These are phyloP conservation scores for Verticillium dahliae DNA, from an alignment of 2,329 filamentous ascomycete genomes.

Conservation along the genomic window DNA sequence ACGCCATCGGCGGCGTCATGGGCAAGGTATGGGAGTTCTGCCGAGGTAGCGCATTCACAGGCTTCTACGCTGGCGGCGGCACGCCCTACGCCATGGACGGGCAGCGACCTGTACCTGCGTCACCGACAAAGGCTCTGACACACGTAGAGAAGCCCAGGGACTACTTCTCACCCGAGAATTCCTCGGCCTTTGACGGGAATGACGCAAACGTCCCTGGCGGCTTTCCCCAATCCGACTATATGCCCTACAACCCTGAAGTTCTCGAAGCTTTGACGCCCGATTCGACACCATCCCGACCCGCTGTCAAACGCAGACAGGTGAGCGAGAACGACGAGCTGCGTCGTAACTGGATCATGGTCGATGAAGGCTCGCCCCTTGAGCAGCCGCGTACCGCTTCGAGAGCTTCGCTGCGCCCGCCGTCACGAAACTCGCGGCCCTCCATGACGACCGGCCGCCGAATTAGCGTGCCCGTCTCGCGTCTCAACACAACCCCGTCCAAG, in stretches of 20 bases:
- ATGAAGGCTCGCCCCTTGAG: slow-evolving; percentile 22
- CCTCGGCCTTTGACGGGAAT: not conserved
- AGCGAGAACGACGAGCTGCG: slow-evolving; percentile 49
- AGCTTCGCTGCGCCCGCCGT: not conserved
- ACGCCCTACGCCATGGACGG: slow-evolving; percentile 54
- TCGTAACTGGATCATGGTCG: slow-evolving; percentile 67
- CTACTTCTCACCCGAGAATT: not conserved
- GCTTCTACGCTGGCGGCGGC: slow-evolving; percentile 83
- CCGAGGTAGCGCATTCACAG: slow-evolving; percentile 64
- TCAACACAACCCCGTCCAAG: slow-evolving; percentile 22
- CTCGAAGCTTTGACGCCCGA: slow-evolving; percentile 25
- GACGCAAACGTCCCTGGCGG: slow-evolving; percentile 11
- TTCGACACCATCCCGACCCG: slow-evolving; percentile 35
- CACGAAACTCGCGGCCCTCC: slow-evolving; percentile 18
- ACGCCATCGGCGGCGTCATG: slow-evolving; percentile 58
- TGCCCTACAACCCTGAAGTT: slow-evolving; percentile 20
- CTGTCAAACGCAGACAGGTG: slow-evolving; percentile 50
- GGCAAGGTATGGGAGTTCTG: slow-evolving; percentile 85
- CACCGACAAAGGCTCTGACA: not conserved
- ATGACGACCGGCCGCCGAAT: slow-evolving; percentile 35
- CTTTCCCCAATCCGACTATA: slow-evolving; percentile 23
- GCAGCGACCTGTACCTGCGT: not conserved
- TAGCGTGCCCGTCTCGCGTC: slow-evolving; percentile 31
- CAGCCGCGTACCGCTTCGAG: not conserved
- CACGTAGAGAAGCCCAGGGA: not conserved